Evolutionary conservation across 106 monocot species (phyloP).

Genomic region (Xerophyta viscosa): DNA sequence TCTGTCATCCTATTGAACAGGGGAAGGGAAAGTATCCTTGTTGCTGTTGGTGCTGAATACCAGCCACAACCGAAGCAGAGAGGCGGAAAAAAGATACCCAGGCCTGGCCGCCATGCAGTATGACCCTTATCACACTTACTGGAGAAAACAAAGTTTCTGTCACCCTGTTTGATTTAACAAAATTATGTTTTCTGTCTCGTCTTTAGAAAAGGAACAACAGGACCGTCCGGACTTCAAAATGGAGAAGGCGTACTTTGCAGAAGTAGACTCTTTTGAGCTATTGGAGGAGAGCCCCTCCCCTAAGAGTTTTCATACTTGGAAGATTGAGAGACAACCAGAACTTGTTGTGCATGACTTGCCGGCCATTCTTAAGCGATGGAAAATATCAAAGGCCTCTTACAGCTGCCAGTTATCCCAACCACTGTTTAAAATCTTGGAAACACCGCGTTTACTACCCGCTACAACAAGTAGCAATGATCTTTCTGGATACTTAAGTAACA

Average conservation of each 20-base stretch:
- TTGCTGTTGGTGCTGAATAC: constrained; percentile 29
- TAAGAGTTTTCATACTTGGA: constrained; percentile 53
- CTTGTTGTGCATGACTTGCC: constrained; percentile 45
- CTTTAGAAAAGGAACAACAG: constrained; percentile 43
- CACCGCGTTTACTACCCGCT: constrained; percentile 19
- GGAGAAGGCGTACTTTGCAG: constrained; percentile 80
- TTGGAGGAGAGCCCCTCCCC: constrained; percentile 88
- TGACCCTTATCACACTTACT: not conserved
- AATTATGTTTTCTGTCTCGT: not conserved
- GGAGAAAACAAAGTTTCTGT: not conserved
- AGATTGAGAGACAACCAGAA: constrained; percentile 27
- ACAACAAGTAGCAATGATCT: constrained; percentile 5
- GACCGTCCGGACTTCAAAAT: constrained; percentile 46
- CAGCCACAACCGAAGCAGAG: constrained; percentile 37
- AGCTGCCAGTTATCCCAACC: constrained; percentile 14
- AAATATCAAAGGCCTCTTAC: constrained; percentile 42
- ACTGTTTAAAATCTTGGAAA: constrained; percentile 46
- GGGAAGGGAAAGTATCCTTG: constrained; percentile 77
- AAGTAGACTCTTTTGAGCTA: constrained; percentile 85
- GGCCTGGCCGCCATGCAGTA: constrained; percentile 28
- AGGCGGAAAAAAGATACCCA: constrained; percentile 37
- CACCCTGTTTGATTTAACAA: not conserved
- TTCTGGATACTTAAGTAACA: constrained; percentile 10
- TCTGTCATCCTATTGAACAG: too few species aligned
- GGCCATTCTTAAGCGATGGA: constrained; percentile 76